Evolutionary conservation across 352 stramenopile species (phyloP), one percentile per base, ranked within the genome.

Genomic region (Discostella stelligera): DNA sequence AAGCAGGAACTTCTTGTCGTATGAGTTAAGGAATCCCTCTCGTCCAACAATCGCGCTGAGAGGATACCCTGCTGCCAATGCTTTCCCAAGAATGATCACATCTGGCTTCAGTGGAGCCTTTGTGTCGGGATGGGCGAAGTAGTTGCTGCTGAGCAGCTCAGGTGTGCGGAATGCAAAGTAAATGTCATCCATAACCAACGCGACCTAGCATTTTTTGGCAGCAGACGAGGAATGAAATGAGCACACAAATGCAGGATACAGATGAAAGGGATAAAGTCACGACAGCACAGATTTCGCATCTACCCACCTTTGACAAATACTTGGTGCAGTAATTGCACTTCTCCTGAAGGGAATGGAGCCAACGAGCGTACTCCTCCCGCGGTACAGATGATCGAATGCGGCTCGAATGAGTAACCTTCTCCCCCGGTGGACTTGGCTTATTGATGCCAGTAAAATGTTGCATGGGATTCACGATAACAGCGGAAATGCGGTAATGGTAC

Each of bases 241-340:
- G 18, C 6, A 23, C 0, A 56, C 23, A 9, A 41, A 41, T 41
- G 32, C 32, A 41, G 3, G 32, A 41, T 56, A 4, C 23, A 11
- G 16, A 56, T 56, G 7, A 56, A 56, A 56, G 3, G 52, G 52
- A 32, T 6, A 6, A 32, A 32, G 5, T 32, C 52, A 18, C 18
- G 52, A 16, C 27, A 20, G 6, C 8, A 25, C 21, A 3, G 14
- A 27, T 25, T 30, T 2, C 6, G 7, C 27, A 37, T 20, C 27
- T 32, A 61, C 53, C 37, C 53, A 61, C 73, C 23, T 74, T 82
- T 27, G 76, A 73, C 56, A 87, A 72, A 48, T 84, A 84, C 59
- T 87, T 84, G 16, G 80, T 82, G 50, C 80, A 83, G 54, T 84
- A 86, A 53, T 68, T 82, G 32, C 77, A 85, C 52, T 77, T 79